Evolutionary conservation across 495 filamentous ascomycete species (phyloP).

Genomic region (Amorphotheca resinae): DNA sequence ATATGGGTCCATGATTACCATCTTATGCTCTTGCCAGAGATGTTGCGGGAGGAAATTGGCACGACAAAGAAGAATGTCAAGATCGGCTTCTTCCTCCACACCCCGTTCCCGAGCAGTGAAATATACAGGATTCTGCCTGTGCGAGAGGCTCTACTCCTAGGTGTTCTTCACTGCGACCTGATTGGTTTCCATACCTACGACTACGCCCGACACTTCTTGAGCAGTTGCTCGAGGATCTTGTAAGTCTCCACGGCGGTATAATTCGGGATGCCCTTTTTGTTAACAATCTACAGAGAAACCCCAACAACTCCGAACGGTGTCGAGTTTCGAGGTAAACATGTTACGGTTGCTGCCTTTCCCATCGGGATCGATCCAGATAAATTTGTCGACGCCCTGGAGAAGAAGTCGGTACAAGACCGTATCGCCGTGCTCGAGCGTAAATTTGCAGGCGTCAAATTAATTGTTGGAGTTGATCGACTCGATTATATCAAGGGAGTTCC

Average conservation of each 20-base stretch:
- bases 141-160: constrained; percentile 64
- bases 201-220: constrained; percentile 82
- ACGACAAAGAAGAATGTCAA: constrained; percentile 64
- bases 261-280: background rate
- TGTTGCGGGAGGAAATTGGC: constrained; percentile 67
- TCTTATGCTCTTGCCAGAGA: constrained; percentile 76
- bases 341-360: constrained; percentile 72
- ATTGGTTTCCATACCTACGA: constrained; percentile 94
- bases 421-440: constrained; percentile 65
- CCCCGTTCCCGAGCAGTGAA: constrained; percentile 85
- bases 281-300: constrained; percentile 40
- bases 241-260: constrained; percentile 27
- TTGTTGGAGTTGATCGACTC: constrained; percentile 84
- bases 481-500: constrained; percentile 97
- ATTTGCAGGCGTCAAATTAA: constrained; percentile 79
- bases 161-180: constrained; percentile 72
- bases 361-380: constrained; percentile 96
- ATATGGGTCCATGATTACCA: constrained; percentile 98
- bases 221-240: constrained; percentile 72
- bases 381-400: constrained; percentile 77
- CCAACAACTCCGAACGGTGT: constrained; percentile 76
- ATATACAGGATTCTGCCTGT: constrained; percentile 87
- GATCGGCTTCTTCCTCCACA: constrained; percentile 92
- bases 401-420: constrained; percentile 63
- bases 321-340: constrained; percentile 58